Conservation (phyloP, 2,329 filamentous ascomycete genomes). For the Leptographium flavum region DNA sequence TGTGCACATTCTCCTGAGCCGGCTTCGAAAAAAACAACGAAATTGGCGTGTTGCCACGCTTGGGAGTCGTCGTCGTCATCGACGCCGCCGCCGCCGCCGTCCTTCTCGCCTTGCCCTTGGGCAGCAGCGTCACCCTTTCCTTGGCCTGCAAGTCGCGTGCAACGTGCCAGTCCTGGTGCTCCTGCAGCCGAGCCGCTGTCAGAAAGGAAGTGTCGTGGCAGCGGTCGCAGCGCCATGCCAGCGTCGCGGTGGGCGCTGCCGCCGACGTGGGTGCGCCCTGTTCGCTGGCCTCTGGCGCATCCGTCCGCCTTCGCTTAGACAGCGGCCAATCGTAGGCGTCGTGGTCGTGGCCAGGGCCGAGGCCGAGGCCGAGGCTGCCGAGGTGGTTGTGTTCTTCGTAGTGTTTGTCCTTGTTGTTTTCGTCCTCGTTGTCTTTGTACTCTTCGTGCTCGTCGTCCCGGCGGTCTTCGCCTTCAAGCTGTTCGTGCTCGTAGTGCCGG, state of each 20-base stretch:
- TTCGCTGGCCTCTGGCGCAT: too few species aligned
- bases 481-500: too few species aligned
- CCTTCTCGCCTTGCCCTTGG: not conserved
- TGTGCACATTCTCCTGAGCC: not conserved
- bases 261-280: constrained; percentile 6
- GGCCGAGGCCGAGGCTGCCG: not conserved
- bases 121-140: constrained; percentile 18
- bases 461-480: not conserved
- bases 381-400: not conserved
- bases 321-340: not conserved
- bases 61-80: not conserved
- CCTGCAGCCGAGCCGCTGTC: constrained; percentile 44
- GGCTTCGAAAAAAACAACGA: constrained; percentile 7
- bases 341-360: too few species aligned
- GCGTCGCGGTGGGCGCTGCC: not conserved
- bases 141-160: constrained; percentile 67
- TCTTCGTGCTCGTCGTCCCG: not conserved
- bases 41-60: constrained; percentile 4
- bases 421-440: not conserved
- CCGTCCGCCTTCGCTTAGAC: constrained; percentile 6
- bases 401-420: not conserved
- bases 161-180: constrained; percentile 90
- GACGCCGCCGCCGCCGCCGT: not conserved
- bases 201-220: constrained; percentile 45
- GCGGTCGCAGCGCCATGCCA: constrained; percentile 36